Evolutionary conservation across 352 stramenopile species (phyloP).

Genomic region (Phytophthora citrophthora): DNA sequence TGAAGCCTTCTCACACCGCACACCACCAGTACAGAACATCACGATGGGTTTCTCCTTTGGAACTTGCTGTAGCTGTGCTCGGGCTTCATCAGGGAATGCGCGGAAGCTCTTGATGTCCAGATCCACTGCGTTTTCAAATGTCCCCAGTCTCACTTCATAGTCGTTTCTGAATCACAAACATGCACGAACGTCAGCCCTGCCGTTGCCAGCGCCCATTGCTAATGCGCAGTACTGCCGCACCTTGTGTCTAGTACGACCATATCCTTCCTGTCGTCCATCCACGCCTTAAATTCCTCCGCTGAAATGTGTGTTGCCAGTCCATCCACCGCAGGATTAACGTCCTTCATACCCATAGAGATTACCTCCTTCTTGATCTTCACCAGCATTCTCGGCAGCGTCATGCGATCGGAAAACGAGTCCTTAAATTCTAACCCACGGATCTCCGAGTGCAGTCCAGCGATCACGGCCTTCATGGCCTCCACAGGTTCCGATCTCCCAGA

Average conservation of each 20-base stretch:
- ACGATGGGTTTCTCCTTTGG: conserved; percentile 79
- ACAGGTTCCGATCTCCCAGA: conserved; percentile 53
- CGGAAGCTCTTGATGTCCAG: conserved; percentile 80
- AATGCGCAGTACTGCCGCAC: conserved; percentile 21
- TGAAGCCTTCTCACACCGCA: conserved; percentile 79
- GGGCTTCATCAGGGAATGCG: conserved; percentile 54
- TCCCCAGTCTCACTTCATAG: conserved; percentile 78
- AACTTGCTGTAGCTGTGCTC: conserved; percentile 46
- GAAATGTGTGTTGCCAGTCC: conserved; percentile 64
- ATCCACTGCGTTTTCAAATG: conserved; percentile 73
- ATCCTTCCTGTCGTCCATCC: conserved; percentile 70
- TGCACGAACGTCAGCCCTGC: conserved; percentile 10
- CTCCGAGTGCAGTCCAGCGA: conserved; percentile 45
- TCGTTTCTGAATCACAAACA: conserved; percentile 54
- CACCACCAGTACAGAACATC: conserved; percentile 82
- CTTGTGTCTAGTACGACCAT: conserved; percentile 75
- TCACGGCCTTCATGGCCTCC: conserved; percentile 51
- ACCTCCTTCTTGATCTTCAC: conserved; percentile 83
- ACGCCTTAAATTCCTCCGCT: conserved; percentile 68
- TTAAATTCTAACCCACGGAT: conserved; percentile 68
- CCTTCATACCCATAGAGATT: conserved; percentile 69
- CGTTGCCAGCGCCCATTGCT: not conserved
- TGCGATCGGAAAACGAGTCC: conserved; percentile 57
- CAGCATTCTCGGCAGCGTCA: conserved; percentile 72
- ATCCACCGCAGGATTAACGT: conserved; percentile 52